Evolutionary conservation across 176 grass and related monocot genomes (phyloP).

Genomic region (Paspalum vaginatum): DNA sequence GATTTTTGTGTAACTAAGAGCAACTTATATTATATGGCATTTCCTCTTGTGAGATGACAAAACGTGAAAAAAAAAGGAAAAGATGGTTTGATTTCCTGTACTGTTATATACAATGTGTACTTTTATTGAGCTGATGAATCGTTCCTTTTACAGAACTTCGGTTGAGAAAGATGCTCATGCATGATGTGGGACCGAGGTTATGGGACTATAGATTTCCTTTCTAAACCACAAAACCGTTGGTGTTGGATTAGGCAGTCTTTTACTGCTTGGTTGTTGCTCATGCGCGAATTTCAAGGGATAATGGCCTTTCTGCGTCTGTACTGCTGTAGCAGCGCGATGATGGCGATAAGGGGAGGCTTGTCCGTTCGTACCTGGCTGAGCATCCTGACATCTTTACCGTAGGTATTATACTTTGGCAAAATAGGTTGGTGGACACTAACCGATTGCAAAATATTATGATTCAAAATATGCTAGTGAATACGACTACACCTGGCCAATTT

Average conservation of each 20-base stretch:
- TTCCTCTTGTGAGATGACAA: conserved; percentile 32
- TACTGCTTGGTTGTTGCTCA: background rate
- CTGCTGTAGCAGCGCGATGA: background rate
- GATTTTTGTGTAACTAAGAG: conserved; percentile 48
- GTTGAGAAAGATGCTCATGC: background rate
- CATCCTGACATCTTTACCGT: no score
- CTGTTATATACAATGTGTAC: background rate
- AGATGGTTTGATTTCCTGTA: conserved; percentile 1
- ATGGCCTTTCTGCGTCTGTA: background rate
- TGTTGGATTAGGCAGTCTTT: background rate
- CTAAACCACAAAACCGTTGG: no score
- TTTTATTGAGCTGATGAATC: background rate
- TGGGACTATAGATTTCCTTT: background rate
- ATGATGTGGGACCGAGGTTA: background rate
- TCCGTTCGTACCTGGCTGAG: no score
- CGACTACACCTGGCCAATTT: no score
- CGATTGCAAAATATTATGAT: no score
- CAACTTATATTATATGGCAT: conserved; percentile 23
- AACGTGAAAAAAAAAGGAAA: background rate
- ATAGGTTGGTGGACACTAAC: no score
- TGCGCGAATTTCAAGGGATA: background rate
- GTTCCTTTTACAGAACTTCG: background rate
- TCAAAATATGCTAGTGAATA: no score
- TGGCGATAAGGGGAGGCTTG: no score
- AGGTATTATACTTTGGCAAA: no score